Conservation (phyloP, 148 eudicot species). For the Mesembryanthemum crystallinum region DNA sequence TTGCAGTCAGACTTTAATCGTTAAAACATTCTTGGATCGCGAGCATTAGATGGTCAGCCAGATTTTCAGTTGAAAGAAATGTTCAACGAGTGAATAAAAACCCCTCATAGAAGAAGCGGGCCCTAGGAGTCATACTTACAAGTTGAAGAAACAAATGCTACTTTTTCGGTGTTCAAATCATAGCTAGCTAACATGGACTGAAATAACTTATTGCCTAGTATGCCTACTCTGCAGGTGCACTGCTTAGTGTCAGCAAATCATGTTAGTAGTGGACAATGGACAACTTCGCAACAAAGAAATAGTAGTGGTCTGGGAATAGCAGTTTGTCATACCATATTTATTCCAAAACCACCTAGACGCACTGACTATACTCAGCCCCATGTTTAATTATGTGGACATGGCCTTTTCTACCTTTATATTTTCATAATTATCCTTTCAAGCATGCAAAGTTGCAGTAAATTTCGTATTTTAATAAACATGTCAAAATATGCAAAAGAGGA, state of each 20-base stretch:
- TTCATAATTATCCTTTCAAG: background rate
- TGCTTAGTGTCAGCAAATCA: background rate
- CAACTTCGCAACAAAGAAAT: background rate
- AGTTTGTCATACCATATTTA: background rate
- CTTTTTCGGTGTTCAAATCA: background rate
- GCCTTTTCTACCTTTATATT: background rate
- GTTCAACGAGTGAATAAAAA: background rate
- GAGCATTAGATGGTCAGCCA: background rate
- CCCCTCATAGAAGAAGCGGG: background rate
- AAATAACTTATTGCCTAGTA: no score
- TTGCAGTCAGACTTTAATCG: background rate
- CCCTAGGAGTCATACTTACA: background rate
- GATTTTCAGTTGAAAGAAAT: background rate
- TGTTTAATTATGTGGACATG: background rate
- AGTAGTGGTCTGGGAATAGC: background rate
- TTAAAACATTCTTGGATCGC: slow-evolving; percentile 1
- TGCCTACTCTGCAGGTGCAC: background rate
- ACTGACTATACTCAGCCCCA: background rate
- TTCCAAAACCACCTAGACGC: background rate
- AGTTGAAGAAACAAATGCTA: background rate
- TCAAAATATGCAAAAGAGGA: background rate
- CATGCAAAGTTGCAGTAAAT: background rate
- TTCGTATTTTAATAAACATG: background rate
- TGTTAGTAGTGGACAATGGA: background rate
- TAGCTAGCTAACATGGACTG: background rate